Evolutionary conservation across 495 filamentous ascomycete species (phyloP).

Genomic region (Letharia lupina): DNA sequence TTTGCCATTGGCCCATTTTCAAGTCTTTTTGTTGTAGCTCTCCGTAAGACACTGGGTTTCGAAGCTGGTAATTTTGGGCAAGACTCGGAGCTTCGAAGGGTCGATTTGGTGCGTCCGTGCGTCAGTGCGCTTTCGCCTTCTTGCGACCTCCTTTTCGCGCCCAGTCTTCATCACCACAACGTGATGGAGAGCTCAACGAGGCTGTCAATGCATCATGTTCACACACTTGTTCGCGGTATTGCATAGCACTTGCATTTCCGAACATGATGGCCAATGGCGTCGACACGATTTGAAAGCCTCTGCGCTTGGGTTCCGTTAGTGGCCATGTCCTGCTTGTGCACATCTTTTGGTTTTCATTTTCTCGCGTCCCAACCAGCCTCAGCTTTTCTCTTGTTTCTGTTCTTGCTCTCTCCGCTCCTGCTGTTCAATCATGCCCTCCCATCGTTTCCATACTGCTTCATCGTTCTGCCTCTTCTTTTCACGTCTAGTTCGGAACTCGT

Average conservation of each 20-base stretch:
- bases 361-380: neutral
- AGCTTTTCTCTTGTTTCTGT: constrained; percentile 21
- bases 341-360: neutral
- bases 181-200: neutral
- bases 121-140: neutral
- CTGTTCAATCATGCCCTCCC: constrained; percentile 29
- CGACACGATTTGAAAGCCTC: neutral
- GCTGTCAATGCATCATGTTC: neutral
- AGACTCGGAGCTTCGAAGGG: neutral
- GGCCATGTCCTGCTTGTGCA: neutral
- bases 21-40: neutral
- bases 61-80: neutral
- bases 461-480: constrained; percentile 54
- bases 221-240: neutral
- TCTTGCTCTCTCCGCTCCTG: constrained; percentile 19
- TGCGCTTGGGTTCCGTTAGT: neutral
- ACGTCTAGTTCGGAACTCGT: constrained; percentile 43
- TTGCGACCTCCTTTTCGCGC: neutral
- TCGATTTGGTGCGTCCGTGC: neutral
- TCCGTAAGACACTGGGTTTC: neutral
- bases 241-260: neutral
- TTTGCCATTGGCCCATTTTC: neutral
- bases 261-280: neutral
- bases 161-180: neutral
- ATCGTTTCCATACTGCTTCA: constrained; percentile 50